Evolutionary conservation across 805 yeast genomes (phyloP).

Genomic region (Clavispora carvajalis): DNA sequence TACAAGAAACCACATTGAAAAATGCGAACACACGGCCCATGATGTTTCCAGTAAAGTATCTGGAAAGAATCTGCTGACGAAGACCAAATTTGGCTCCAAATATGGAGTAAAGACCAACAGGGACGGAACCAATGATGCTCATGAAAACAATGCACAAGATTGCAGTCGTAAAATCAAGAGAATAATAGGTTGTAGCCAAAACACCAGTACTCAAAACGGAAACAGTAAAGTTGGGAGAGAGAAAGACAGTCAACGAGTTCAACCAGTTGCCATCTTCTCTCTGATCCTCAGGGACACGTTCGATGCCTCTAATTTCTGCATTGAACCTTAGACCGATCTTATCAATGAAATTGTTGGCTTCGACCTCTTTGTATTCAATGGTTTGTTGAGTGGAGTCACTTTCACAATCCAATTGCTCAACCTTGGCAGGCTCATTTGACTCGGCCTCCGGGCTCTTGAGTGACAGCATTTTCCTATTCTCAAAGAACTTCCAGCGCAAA

Average conservation of each 20-base stretch:
- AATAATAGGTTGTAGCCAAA: constrained; percentile 13
- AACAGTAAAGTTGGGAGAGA: constrained; percentile 24
- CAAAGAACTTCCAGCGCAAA: neutral
- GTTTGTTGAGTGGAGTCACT: neutral
- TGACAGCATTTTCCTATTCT: neutral
- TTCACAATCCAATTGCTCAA: neutral
- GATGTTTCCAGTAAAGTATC: constrained; percentile 27
- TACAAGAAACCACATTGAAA: constrained; percentile 24
- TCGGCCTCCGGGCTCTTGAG: neutral
- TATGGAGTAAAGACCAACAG: constrained; percentile 12
- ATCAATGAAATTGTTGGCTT: constrained; percentile 14
- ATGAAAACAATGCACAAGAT: constrained; percentile 7
- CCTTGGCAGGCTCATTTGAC: neutral
- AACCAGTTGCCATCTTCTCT: constrained; percentile 14
- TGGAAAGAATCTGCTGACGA: constrained; percentile 25
- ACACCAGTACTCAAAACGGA: constrained; percentile 13
- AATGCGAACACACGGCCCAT: constrained; percentile 27
- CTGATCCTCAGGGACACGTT: constrained; percentile 23
- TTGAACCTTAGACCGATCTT: constrained; percentile 20
- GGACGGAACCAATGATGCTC: constrained; percentile 12
- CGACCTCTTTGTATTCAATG: neutral
- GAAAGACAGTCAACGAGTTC: constrained; percentile 22
- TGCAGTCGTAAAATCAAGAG: constrained; percentile 14
- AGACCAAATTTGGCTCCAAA: constrained; percentile 15
- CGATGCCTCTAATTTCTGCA: constrained; percentile 26